Evolutionary conservation across 1,284 basidiomycete genomes (phyloP).

Genomic region (Crepidotus sp.): DNA sequence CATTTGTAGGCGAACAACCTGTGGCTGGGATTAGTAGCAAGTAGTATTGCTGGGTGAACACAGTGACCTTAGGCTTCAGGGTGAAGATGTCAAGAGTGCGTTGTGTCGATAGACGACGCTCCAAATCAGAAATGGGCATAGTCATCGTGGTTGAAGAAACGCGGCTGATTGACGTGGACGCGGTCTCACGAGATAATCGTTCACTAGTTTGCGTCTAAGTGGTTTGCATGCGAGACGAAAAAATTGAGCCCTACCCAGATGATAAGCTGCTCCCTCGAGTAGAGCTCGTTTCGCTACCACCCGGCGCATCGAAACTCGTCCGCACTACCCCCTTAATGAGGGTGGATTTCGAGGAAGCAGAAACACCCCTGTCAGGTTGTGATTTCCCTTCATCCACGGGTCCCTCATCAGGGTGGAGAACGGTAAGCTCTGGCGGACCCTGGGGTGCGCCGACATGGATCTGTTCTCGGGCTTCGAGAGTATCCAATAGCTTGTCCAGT

Average conservation of each 20-base stretch:
- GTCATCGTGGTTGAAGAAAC: slow-evolving; percentile 41
- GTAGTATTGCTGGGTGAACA: slow-evolving; percentile 16
- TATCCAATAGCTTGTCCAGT: slow-evolving; percentile 66
- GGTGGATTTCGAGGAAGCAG: slow-evolving; percentile 20
- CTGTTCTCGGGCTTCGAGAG: slow-evolving; percentile 52
- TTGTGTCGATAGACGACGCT: slow-evolving; percentile 71
- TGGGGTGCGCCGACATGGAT: slow-evolving; percentile 33
- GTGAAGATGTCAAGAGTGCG: slow-evolving; percentile 90
- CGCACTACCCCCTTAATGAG: slow-evolving; percentile 12
- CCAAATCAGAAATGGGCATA: slow-evolving; percentile 68
- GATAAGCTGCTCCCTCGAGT: slow-evolving; percentile 43
- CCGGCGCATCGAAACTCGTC: slow-evolving; percentile 23
- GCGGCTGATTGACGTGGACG: slow-evolving; percentile 44
- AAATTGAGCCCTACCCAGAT: slow-evolving; percentile 38
- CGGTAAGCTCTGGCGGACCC: slow-evolving; percentile 18
- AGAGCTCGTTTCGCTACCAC: slow-evolving; percentile 39
- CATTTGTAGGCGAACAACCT: slow-evolving; percentile 92
- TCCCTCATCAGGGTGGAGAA: slow-evolving; percentile 23
- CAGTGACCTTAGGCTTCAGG: slow-evolving; percentile 80
- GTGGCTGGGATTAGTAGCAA: slow-evolving; percentile 4
- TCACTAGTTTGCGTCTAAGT: slow-evolving; percentile 31
- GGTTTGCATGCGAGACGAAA: slow-evolving; percentile 5
- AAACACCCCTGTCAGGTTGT: slow-evolving; percentile 36
- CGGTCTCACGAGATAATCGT: slow-evolving; percentile 51
- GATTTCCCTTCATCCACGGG: slow-evolving; percentile 46